A percentile compares a stretch with the other conserved stretches of the same genome.
Conservation (phyloP, 805 yeast genomes). For the Kazachstania africana region DNA sequence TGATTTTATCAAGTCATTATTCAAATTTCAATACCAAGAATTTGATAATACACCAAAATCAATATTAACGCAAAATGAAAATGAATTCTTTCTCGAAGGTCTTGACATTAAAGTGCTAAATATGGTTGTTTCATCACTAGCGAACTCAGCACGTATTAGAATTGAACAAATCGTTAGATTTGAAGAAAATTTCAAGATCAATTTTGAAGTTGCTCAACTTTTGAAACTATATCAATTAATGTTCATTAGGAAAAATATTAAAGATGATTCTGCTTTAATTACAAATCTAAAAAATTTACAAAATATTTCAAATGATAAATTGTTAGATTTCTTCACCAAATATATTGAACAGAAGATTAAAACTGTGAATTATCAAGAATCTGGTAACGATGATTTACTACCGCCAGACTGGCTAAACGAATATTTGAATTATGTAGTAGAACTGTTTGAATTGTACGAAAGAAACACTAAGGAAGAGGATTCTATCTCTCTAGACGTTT, state of each 20-base stretch:
- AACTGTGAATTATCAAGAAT: conserved; percentile 1
- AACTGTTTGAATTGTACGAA: conserved; percentile 47
- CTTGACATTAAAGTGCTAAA: conserved; percentile 20
- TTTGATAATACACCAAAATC: conserved; percentile 8
- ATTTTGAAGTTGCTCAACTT: conserved; percentile 50
- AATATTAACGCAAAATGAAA: conserved; percentile 12
- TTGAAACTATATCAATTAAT: conserved; percentile 59
- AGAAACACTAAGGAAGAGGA: conserved; percentile 18
- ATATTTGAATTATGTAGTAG: conserved; percentile 36
- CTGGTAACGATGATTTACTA: conserved; percentile 40
- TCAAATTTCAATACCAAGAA: conserved; percentile 28
- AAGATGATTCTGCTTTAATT: conserved; percentile 11
- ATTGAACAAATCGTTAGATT: conserved; percentile 58
- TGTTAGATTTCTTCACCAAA: conserved; percentile 9
- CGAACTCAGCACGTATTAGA: conserved; percentile 47
- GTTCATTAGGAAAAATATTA: conserved; percentile 37
- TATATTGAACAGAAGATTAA: conserved; percentile 20
- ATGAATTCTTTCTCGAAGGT: conserved; percentile 15
- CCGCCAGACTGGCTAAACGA: conserved; percentile 78
- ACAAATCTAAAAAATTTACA: conserved; percentile 10
- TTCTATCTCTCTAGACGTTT: conserved; percentile 16
- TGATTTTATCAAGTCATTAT: conserved; percentile 57
- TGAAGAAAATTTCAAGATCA: conserved; percentile 44
- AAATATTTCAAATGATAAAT: conserved; percentile 12
- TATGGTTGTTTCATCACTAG: conserved; percentile 21